Evolutionary conservation across 176 grass and related monocot genomes (phyloP), one percentile per base, ranked within the genome.

Genomic region (Oryza brachyantha): DNA sequence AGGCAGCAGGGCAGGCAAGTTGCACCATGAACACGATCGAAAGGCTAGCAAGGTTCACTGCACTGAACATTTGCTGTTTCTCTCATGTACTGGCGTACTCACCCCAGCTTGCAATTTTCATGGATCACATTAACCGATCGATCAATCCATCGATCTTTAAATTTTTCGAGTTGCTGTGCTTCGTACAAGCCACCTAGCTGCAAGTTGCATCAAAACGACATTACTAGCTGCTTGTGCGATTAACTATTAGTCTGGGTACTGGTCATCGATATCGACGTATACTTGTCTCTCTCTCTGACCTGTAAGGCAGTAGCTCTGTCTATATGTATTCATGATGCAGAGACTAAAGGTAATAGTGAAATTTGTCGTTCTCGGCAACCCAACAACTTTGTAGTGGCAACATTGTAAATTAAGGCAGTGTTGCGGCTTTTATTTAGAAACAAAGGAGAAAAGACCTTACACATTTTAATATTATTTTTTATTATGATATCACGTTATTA

Each of bases 1-100:
- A 61, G 67, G 54, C n/a, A 7, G 22, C n/a, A 19, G 16, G 67
- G 35, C 52, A 61, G 29, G 61, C 75, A 68, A 79, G 81, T 79
- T 75, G 68, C 61, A 24, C 52, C 52, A 32, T 29, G 32, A 65
- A 61, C 32, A 79, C 34, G 61, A 57, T 24, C 7, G 46, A 61
- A 75, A 61, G 8, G 28, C 26, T 24, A 66, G 60, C 74, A 48
- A 67, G 80, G 85, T 83, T 79, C 80, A 74, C 48, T 45, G 86
- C 19, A 83, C 80, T 79, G 66, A 70, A 68, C 17, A 73, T 45
- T 61, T 68, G 48, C 48, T 52, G 48, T 52, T 52, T 52, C 46
- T n/a, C n/a, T n/a, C n/a, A n/a, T n/a, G n/a, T n/a, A n/a, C n/a
- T n/a, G n/a, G 21, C 73, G 71, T 57, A 83, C 14, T 61, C 24